Evolutionary conservation across 2,329 filamentous ascomycete species (phyloP), one percentile per base, ranked within the genome.

Genomic region (Botryotinia calthae): DNA sequence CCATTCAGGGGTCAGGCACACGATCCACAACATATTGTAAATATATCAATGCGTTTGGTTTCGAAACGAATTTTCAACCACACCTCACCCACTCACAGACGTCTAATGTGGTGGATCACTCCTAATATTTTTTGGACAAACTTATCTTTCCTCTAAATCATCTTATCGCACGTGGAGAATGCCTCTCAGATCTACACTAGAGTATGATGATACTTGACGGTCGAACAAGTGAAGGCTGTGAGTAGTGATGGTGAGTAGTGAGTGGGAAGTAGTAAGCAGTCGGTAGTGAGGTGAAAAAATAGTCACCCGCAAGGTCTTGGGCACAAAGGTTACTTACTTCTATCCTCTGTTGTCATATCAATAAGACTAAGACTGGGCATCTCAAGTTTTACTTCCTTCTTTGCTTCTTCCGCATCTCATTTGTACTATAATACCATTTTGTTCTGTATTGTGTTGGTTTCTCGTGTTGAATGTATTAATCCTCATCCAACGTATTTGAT

Each of bases 151-250:
- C 22, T n/a, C 9, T 16, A 51, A 62, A n/a, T 25, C 22, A 54
- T 63, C 34, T 22, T 31, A 59, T 65, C 48, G 54, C 46, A 22
- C 34, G n/a, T 54, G 46, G 46, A 7, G 37, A 56, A 28, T 20
- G 31, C 28, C 44, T n/a, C 64, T 66, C 64, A 5, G 46, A n/a
- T 51, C 22, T 66, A 31, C 14, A 51, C 18, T 51, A 20, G 22
- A 51, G 31, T n/a, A 34, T 59, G 51, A 70, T 46, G 37, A 70
- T 58, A 61, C 46, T 34, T 62, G 48, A 64, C 56, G 70, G 46
- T 66, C 44, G 40, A 40, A 66, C 37, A 66, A 65, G 70, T 72
- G 63, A 61, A 68, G 65, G n/a, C 65, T 56, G 65, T 68, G 48
- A 68, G 65, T n/a, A 37, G 37, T 62, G 37, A 62, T 8, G 25